Base-by-base conservation (phyloP, 1,284 basidiomycete species). In the Malassezia yamatoensis region DNA sequence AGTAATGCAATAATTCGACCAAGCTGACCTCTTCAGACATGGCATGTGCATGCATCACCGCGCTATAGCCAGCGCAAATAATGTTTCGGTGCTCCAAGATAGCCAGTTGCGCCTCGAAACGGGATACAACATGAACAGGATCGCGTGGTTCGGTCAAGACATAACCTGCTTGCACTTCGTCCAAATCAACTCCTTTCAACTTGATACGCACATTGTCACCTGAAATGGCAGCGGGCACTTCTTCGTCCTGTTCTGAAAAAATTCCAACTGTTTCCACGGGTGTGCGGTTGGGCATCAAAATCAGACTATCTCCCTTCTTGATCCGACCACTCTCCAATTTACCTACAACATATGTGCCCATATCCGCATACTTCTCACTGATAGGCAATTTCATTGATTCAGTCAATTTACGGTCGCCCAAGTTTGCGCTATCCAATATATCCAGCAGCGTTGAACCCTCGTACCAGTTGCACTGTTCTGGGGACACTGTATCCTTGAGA, bases 141-240 rank as follows among this genome's bases (percentile, higher is more conserved):
- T 67, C 42, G n/a, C 40, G 40, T 2, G 67, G 59, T 40, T 73
- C 69, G 41, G 72, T 62, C 16, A 73, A 62, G 34, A 73, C 70
- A 40, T 64, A 68, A 41, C 72, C 72, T 3, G 68, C 61, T 15
- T 53, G 61, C 15, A 74, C 68, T 37, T 74, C 70, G 44, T 74
- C 70, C 52, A 62, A 51, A 54, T 73, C 70, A 24, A 73, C 60
- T 42, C 70, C 70, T 60, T 72, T 73, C 45, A 74, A 46, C 63
- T 71, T 71, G 60, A 74, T 65, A 33, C 72, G 67, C 29, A 74
- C 67, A 51, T 74, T 74, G 63, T 74, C 72, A 35, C 72, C 72
- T 45, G 70, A 74, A 52, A 74, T 69, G 15, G 72, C 72, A 9
- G 69, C 72, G 1, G 70, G 66, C n/a, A 74, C 64, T 45, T 73